Evolutionary conservation across 352 stramenopile species (phyloP).

Genomic region (Phytophthora citrophthora): DNA sequence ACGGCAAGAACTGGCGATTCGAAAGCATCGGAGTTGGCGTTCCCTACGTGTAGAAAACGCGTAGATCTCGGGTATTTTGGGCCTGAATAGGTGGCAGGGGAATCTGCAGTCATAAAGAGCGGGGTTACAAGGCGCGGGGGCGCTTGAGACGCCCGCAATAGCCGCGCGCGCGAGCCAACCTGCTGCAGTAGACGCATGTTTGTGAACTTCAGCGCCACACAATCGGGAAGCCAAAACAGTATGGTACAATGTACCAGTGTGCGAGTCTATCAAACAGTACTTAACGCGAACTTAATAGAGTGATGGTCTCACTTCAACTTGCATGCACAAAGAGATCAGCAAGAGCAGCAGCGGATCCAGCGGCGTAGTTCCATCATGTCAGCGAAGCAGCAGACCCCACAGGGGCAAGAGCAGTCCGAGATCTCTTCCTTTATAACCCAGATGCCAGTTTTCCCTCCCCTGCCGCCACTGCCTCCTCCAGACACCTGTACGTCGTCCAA

Average conservation of each 20-base stretch:
- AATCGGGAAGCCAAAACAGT: background rate
- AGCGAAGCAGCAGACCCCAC: conserved; percentile 15
- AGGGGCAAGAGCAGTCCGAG: background rate
- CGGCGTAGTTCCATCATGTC: conserved; percentile 10
- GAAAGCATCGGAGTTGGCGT: background rate
- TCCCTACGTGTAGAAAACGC: conserved; percentile 21
- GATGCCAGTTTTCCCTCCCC: conserved; percentile 14
- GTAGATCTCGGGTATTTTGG: background rate
- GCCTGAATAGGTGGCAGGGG: too few relatives aligned
- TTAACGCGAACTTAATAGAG: conserved; percentile 13
- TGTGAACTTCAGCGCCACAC: background rate
- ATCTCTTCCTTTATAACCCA: background rate
- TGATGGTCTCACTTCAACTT: conserved; percentile 38
- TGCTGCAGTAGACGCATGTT: conserved; percentile 22
- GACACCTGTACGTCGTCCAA: conserved; percentile 7
- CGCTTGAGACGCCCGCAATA: conserved; percentile 12
- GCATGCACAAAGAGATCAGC: background rate
- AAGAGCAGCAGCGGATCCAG: background rate
- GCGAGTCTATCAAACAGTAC: conserved; percentile 4
- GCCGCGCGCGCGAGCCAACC: conserved; percentile 9
- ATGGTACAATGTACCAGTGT: conserved; percentile 23
- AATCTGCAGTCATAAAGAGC: conserved; percentile 2
- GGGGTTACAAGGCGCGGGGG: background rate
- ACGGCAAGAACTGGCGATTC: background rate
- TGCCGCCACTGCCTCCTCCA: conserved; percentile 32